Base-by-base conservation (phyloP, 768 basidiomycete species). In the Calocybe indica region DNA sequence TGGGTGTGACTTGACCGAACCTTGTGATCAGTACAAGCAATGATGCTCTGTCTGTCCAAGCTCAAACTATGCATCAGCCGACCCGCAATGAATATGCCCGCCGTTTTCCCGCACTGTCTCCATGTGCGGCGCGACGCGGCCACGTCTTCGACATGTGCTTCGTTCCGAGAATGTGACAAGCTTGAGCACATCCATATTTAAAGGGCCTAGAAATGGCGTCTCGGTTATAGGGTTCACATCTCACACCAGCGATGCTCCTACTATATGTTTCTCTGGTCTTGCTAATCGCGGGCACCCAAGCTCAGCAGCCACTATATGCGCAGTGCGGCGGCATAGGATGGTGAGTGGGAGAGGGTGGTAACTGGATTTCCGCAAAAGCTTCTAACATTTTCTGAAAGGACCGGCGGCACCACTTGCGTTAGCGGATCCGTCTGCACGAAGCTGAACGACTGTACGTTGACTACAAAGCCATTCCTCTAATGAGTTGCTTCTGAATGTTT, bases 301-400 rank as follows among this genome's bases (percentile, higher is more conserved):
- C 73, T 14, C 73, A 75, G 45, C 68, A 70, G 49, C 56, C 64
- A 2, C 50, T 71, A 9, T 74, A 73, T 51, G 60, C 53, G n/a
- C 75, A 78, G 54, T 76, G 77, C 47, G 77, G 76, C 37, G 75
- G 77, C 15, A 71, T 64, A 31, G 73, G 72, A 62, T 77, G 77
- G 76, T 73, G 55, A 51, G 66, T 46, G 10, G 9, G 14, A 29
- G 11, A 0, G 22, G n/a, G 37, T 31, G 7, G 4, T 35, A 48
- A 13, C 6, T 31, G 9, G 9, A 38, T 6, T 30, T 6, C n/a
- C 8, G 3, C 4, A 11, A 11, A 9, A 8, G 30, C 5, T n/a
- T 15, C 37, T 37, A 47, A 8, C 34, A 42, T 12, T n/a, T 31
- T 31, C 11, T 2, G 47, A 10, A 41, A 78, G 76, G 76, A 68